phyloP scores from a whole-genome alignment of 2,329 filamentous ascomycete species.

The Xylariaceae sp. region DNA sequence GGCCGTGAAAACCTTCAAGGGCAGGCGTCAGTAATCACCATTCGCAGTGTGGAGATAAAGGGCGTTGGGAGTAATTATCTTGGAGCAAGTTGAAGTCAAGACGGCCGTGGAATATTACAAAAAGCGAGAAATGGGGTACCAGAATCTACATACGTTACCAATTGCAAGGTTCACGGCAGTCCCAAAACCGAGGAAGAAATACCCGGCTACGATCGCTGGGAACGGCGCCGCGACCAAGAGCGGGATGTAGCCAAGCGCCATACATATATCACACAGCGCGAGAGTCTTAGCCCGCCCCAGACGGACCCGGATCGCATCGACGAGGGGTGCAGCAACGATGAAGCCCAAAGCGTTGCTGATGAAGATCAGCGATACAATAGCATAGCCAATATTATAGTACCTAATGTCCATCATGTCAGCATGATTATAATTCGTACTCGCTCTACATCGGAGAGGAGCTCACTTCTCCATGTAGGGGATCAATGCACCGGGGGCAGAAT shows the following conservation, averaged over 20 bases:
- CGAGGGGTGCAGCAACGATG: conserved; percentile 71
- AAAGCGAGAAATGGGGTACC: no score
- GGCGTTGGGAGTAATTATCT: no score
- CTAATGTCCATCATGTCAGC: conserved; percentile 40
- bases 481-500: conserved; percentile 76
- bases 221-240: conserved; percentile 74
- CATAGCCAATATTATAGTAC: conserved; percentile 77
- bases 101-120: no score
- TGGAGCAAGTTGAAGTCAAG: no score
- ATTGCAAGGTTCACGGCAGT: conserved; percentile 62
- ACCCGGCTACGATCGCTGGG: conserved; percentile 68
- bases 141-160: conserved; percentile 53
- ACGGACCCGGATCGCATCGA: conserved; percentile 66
- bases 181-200: conserved; percentile 70
- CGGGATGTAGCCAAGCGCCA: conserved; percentile 67
- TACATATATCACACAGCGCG: conserved; percentile 61
- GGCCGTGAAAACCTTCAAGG: conserved; percentile 52
- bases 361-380: conserved; percentile 81
- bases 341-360: conserved; percentile 79
- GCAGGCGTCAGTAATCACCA: conserved; percentile 6
- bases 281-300: conserved; percentile 71
- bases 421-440: neutral
- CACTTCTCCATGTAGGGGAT: conserved; percentile 79
- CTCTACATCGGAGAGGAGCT: conserved; percentile 23
- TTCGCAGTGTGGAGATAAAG: no score